Evolutionary conservation across 2,329 filamentous ascomycete species (phyloP).

Genomic region (Aspergillus terreus): DNA sequence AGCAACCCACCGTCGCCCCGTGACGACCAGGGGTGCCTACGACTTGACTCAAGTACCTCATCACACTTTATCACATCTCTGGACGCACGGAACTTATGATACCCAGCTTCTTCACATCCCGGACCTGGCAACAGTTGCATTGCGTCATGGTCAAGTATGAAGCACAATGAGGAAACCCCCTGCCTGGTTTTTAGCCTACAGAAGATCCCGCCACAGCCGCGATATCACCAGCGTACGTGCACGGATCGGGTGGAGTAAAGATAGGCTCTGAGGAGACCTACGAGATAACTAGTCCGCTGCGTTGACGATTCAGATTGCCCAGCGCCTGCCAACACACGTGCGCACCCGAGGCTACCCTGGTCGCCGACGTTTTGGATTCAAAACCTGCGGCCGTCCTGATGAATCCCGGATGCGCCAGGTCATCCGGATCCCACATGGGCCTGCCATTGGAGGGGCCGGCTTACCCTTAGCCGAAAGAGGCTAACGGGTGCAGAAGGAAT

Average conservation of each 20-base stretch:
- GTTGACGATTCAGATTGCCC: constrained; percentile 3
- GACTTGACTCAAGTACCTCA: neutral
- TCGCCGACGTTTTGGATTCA: constrained; percentile 1
- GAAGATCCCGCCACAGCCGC: constrained; percentile 17
- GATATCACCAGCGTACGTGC: constrained; percentile 7
- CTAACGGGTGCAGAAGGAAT: constrained; percentile 5
- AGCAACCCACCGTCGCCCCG: too few relatives aligned
- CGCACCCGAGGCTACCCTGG: neutral
- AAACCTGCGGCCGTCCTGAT: constrained; percentile 2
- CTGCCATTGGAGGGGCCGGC: constrained; percentile 10
- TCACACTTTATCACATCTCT: neutral
- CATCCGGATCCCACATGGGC: constrained; percentile 6
- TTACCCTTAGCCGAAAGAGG: constrained; percentile 7
- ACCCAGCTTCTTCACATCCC: neutral
- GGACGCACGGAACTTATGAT: neutral
- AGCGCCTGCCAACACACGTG: constrained; percentile 1
- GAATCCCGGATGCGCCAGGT: constrained; percentile 4
- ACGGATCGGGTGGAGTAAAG: constrained; percentile 5
- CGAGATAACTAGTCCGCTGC: neutral
- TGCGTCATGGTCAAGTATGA: constrained; percentile 12
- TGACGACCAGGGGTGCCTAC: too few relatives aligned
- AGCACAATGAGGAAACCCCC: neutral
- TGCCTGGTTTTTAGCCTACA: neutral
- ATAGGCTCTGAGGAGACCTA: neutral
- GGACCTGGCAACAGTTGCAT: constrained; percentile 1